Evolutionary conservation across 192 early-diverging fungal genomes (phyloP).

Genomic region (Backusella parvicylindrica): DNA sequence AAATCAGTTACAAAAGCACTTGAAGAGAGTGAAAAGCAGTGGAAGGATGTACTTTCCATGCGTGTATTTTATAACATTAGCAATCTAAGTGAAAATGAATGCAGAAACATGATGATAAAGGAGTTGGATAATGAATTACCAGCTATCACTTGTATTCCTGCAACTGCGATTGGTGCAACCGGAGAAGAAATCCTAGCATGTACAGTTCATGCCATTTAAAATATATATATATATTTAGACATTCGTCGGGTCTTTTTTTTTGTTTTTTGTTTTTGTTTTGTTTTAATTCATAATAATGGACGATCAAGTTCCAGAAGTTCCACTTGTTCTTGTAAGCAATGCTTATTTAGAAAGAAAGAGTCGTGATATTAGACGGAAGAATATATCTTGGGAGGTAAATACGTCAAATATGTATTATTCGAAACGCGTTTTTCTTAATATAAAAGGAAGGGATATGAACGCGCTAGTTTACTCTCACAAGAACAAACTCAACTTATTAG

Average conservation of each 20-base stretch:
- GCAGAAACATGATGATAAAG: background rate
- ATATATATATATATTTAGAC: background rate
- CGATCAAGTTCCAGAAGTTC: conserved; percentile 47
- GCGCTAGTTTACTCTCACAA: conserved; percentile 77
- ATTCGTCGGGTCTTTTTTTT: background rate
- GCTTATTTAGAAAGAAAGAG: conserved; percentile 78
- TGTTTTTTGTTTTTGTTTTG: background rate
- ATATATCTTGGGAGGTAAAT: conserved; percentile 90
- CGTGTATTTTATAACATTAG: background rate
- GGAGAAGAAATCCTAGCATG: background rate
- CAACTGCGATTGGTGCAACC: background rate
- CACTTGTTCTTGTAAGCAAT: conserved; percentile 66
- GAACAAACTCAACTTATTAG: conserved; percentile 70
- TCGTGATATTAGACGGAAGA: conserved; percentile 62
- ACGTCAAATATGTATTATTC: background rate
- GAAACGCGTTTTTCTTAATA: background rate
- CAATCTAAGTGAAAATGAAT: background rate
- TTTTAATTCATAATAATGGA: background rate
- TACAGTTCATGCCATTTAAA: conserved; percentile 2
- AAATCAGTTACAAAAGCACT: background rate
- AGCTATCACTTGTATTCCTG: conserved; percentile 1
- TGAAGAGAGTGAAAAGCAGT: background rate
- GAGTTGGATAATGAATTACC: background rate
- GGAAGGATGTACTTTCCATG: background rate
- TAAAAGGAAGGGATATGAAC: conserved; percentile 70